A percentile compares a stretch with the other conserved stretches of the same genome.
phyloP scores from a whole-genome alignment of 805 yeast genomes.

The Hanseniaspora thailandica region DNA sequence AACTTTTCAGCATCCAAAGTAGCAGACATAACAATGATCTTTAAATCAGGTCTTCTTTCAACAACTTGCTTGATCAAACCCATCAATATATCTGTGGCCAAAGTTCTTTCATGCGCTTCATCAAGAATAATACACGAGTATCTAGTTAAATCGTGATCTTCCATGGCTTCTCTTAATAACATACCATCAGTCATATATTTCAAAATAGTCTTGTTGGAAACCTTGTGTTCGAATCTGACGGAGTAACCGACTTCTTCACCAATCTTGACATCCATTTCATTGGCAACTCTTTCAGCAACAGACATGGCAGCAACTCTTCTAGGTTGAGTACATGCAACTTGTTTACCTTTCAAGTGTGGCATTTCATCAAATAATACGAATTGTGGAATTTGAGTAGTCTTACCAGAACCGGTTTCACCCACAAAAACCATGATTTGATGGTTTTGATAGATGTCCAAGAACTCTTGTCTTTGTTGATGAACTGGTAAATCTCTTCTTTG shows the following conservation, averaged over 20 bases:
- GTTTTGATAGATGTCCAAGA: constrained; percentile 66
- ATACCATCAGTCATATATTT: constrained; percentile 99
- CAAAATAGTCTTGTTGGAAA: constrained; percentile 65
- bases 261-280: constrained; percentile 84
- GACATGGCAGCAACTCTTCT: constrained; percentile 99
- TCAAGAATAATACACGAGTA: constrained; percentile 88
- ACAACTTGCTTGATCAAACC: constrained; percentile 80
- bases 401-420: constrained; percentile 99
- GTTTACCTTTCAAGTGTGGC: constrained; percentile 73
- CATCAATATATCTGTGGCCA: constrained; percentile 94
- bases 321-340: constrained; percentile 92
- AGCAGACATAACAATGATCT: constrained; percentile 92
- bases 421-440: constrained; percentile 95
- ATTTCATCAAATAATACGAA: constrained; percentile 82
- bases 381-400: constrained; percentile 96
- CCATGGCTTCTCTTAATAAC: constrained; percentile 95
- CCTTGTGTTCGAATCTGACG: constrained; percentile 85
- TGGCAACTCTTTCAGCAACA: constrained; percentile 94
- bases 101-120: constrained; percentile 96
- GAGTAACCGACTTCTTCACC: constrained; percentile 95
- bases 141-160: constrained; percentile 66
- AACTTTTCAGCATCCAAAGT: constrained; percentile 95
- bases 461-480: constrained; percentile 84
- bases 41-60: constrained; percentile 70
- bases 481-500: constrained; percentile 83